phyloP scores from a whole-genome alignment of 2,329 filamentous ascomycete species.

The Pyrenophora teres region DNA sequence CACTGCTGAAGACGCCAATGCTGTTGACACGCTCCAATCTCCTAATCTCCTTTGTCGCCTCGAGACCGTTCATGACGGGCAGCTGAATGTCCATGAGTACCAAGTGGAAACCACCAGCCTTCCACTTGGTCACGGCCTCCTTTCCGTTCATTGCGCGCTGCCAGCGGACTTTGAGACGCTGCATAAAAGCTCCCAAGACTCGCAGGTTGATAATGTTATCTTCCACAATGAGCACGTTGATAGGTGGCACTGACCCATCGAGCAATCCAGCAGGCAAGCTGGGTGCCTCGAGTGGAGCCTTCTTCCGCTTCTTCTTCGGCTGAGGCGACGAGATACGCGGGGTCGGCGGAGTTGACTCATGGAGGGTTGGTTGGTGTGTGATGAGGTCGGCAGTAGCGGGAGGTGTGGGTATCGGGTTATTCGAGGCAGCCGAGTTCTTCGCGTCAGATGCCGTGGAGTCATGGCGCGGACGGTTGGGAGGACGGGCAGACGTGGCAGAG shows the following conservation, averaged over 20 bases:
- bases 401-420: slow-evolving; percentile 62
- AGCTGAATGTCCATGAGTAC: slow-evolving; percentile 99
- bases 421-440: slow-evolving; percentile 48
- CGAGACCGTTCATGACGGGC: slow-evolving; percentile 92
- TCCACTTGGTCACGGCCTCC: slow-evolving; percentile 93
- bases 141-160: slow-evolving; percentile 95
- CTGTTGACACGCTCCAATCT: slow-evolving; percentile 86
- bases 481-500: slow-evolving; percentile 46
- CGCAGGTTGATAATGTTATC: slow-evolving; percentile 98
- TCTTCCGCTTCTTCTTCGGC: slow-evolving; percentile 52
- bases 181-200: slow-evolving; percentile 93
- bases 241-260: slow-evolving; percentile 85
- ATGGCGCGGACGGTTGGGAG: slow-evolving; percentile 41
- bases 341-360: slow-evolving; percentile 53
- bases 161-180: slow-evolving; percentile 93
- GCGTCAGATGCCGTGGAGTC: slow-evolving; percentile 52
- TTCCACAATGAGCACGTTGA: slow-evolving; percentile 96
- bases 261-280: slow-evolving; percentile 64
- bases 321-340: slow-evolving; percentile 57
- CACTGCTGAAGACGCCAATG: slow-evolving; percentile 80
- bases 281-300: slow-evolving; percentile 41
- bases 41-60: slow-evolving; percentile 93
- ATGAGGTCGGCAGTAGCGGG: slow-evolving; percentile 53
- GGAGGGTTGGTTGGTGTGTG: slow-evolving; percentile 42
- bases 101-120: slow-evolving; percentile 87